phyloP scores from a whole-genome alignment of 495 filamentous ascomycete genomes.

The Xanthoparmelia taractica region DNA sequence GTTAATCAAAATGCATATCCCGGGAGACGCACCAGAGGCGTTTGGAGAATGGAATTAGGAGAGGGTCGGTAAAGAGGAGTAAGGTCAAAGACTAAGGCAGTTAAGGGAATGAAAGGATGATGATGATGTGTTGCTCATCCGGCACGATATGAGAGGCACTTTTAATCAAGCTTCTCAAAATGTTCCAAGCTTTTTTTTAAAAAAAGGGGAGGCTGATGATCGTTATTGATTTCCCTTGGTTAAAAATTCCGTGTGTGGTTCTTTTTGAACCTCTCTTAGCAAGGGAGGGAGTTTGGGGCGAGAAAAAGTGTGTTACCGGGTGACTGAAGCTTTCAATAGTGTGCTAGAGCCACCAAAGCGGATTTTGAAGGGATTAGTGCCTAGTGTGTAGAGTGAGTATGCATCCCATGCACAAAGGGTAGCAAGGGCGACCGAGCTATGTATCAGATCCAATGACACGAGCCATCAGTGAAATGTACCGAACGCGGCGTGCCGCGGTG shows the following conservation, averaged over 20 bases:
- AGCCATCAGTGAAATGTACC: slow-evolving; percentile 13
- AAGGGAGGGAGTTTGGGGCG: slow-evolving; percentile 13
- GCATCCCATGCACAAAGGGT: slow-evolving; percentile 17
- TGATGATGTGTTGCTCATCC: slow-evolving; percentile 17
- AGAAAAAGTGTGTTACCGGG: slow-evolving; percentile 16
- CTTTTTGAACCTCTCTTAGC: not conserved
- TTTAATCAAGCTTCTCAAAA: slow-evolving; percentile 8
- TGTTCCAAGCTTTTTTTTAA: slow-evolving; percentile 11
- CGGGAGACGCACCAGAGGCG: slow-evolving; percentile 8
- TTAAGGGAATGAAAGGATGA: slow-evolving; percentile 22
- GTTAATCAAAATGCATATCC: slow-evolving; percentile 24
- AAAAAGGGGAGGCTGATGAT: slow-evolving; percentile 14
- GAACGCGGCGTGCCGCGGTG: slow-evolving; percentile 23
- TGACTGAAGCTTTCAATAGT: slow-evolving; percentile 16
- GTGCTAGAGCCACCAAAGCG: slow-evolving; percentile 20
- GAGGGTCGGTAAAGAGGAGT: slow-evolving; percentile 14
- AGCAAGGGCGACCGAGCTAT: slow-evolving; percentile 22
- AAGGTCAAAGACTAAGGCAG: slow-evolving; percentile 14
- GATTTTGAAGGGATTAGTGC: slow-evolving; percentile 14
- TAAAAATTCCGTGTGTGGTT: slow-evolving; percentile 4
- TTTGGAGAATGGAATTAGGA: slow-evolving; percentile 20
- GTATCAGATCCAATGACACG: slow-evolving; percentile 27
- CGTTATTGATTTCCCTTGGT: slow-evolving; percentile 3
- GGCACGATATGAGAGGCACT: slow-evolving; percentile 13
- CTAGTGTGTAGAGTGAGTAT: slow-evolving; percentile 20